Conservation (phyloP, 257 asterid genomes). For the Nicotiana attenuata region DNA sequence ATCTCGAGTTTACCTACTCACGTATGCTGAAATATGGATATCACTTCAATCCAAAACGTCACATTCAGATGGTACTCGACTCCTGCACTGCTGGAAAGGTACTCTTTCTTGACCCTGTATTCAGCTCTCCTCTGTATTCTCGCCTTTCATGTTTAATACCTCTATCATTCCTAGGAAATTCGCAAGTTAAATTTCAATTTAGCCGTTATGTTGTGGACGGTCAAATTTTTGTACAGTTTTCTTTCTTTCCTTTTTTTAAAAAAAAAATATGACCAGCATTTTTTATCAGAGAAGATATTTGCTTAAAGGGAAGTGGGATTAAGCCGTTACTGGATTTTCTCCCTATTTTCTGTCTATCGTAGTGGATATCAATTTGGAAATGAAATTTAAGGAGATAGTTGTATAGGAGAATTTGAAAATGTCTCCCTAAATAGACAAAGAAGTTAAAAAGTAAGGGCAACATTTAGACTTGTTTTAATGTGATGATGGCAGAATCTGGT, state of each 20-base stretch:
- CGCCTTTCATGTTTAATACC: not conserved
- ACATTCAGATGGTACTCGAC: constrained; percentile 56
- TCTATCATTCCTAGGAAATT: not conserved
- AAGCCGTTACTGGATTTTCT: not conserved
- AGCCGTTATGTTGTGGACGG: not conserved
- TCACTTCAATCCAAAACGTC: constrained; percentile 79
- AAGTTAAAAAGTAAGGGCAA: too few relatives aligned
- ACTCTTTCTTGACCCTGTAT: not conserved
- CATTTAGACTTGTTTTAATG: not conserved
- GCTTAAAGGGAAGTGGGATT: not conserved
- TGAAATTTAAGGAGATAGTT: not conserved
- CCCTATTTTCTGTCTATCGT: not conserved
- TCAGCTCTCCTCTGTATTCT: not conserved
- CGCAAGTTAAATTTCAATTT: not conserved
- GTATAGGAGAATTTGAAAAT: too few relatives aligned
- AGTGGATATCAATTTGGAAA: not conserved
- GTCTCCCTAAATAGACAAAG: too few relatives aligned
- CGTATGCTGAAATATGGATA: constrained; percentile 71
- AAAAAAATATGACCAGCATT: not conserved
- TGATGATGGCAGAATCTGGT: not conserved
- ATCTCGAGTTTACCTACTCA: constrained; percentile 55
- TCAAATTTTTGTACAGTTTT: not conserved
- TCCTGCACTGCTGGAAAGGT: constrained; percentile 85
- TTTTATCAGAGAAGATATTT: not conserved
- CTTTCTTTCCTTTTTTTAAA: not conserved